Conservation (phyloP, 495 filamentous ascomycete species). For the Hamigera avellanea region DNA sequence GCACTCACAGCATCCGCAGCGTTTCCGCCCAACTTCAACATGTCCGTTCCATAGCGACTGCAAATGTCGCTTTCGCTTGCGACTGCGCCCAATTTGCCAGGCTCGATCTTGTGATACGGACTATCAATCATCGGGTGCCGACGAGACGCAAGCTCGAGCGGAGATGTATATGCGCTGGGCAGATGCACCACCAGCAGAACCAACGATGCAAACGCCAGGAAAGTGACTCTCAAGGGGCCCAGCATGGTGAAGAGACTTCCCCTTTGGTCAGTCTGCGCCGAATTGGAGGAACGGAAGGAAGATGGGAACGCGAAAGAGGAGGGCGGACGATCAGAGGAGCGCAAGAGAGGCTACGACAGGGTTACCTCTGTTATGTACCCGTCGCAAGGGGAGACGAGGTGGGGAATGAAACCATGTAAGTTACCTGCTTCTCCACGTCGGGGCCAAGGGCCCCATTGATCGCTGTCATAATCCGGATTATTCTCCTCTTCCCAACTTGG, state of each 20-base stretch:
- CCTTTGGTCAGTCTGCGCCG: no score
- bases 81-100: slow-evolving; percentile 55
- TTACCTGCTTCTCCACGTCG: slow-evolving; percentile 29
- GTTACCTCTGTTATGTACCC: no score
- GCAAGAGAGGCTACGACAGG: no score
- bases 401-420: neutral
- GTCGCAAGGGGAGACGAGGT: neutral
- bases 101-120: slow-evolving; percentile 6
- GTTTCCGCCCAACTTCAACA: slow-evolving; percentile 59
- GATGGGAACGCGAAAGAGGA: no score
- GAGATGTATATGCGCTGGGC: slow-evolving; percentile 12
- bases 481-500: no score
- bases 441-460: slow-evolving; percentile 3
- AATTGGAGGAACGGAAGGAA: no score
- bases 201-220: slow-evolving; percentile 11
- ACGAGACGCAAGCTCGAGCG: slow-evolving; percentile 9
- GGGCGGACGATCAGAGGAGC: no score
- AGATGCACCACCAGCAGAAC: slow-evolving; percentile 14
- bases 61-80: slow-evolving; percentile 68
- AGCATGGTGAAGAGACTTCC: neutral
- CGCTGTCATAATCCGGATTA: neutral
- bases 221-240: slow-evolving; percentile 7
- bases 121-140: neutral
- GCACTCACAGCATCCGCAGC: slow-evolving; percentile 56
- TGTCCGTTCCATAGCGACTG: slow-evolving; percentile 61